Evolutionary conservation across 352 stramenopile species (phyloP).

Genomic region (Pythium phragmiticola): DNA sequence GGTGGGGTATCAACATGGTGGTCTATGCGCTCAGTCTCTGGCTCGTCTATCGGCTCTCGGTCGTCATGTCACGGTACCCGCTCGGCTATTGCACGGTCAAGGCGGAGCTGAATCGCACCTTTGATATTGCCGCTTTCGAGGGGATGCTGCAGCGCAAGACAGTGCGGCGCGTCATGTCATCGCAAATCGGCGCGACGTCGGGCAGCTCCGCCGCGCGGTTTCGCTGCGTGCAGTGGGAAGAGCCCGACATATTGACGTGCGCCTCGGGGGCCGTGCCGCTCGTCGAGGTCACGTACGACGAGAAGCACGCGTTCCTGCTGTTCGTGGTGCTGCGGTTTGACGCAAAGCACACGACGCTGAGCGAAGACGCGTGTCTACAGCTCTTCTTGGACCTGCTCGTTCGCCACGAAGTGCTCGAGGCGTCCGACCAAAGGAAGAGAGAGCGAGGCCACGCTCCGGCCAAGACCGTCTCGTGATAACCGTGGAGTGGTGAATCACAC

Average conservation of each 20-base stretch:
- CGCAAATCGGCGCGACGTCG: conserved; percentile 52
- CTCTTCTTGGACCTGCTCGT: conserved; percentile 46
- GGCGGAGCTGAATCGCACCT: conserved; percentile 58
- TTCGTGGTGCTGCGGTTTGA: conserved; percentile 58
- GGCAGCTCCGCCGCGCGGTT: conserved; percentile 72
- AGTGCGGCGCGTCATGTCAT: conserved; percentile 23
- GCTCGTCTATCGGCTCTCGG: conserved; percentile 47
- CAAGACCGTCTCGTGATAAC: not conserved
- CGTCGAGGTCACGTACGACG: conserved; percentile 75
- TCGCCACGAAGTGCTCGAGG: conserved; percentile 26
- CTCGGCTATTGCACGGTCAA: conserved; percentile 88
- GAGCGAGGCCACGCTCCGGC: not conserved
- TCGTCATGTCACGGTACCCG: conserved; percentile 46
- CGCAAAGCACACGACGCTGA: conserved; percentile 34
- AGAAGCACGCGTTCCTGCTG: conserved; percentile 59
- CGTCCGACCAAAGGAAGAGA: conserved; percentile 21
- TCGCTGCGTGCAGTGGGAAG: conserved; percentile 87
- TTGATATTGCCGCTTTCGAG: conserved; percentile 36
- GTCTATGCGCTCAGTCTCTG: conserved; percentile 64
- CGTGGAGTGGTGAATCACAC: not conserved
- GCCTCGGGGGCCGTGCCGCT: conserved; percentile 61
- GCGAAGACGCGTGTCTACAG: conserved; percentile 44
- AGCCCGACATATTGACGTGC: conserved; percentile 85
- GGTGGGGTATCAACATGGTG: conserved; percentile 92
- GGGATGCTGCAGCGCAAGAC: conserved; percentile 29